phyloP scores from a whole-genome alignment of 2,329 filamentous ascomycete species.

The Pyricularia pennisetigena region DNA sequence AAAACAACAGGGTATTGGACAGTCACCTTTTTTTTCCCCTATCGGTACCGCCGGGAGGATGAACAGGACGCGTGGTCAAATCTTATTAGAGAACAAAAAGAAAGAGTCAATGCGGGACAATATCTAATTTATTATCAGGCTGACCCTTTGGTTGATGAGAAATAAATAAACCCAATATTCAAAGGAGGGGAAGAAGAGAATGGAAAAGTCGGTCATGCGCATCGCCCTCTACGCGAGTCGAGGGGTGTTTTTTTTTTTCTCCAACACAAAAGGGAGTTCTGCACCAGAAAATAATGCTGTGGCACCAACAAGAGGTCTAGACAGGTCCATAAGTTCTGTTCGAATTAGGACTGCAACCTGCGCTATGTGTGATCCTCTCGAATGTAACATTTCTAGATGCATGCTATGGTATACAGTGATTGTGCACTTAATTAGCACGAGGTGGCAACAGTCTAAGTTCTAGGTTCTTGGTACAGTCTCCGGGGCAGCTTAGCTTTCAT shows the following conservation, averaged over 20 bases:
- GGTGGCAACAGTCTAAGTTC: too few species aligned
- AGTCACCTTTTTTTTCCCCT: neutral
- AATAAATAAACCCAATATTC: too few species aligned
- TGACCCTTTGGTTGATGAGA: too few species aligned
- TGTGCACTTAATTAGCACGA: too few species aligned
- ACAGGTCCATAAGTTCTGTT: neutral
- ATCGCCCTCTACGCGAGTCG: neutral
- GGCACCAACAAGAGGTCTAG: neutral
- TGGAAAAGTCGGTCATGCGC: neutral
- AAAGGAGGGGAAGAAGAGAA: neutral
- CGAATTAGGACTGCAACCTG: neutral
- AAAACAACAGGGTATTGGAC: neutral
- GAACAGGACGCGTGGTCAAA: neutral
- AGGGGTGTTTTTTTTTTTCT: neutral
- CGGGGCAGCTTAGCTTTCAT: neutral
- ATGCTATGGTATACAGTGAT: neutral
- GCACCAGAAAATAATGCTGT: neutral
- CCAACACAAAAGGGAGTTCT: neutral
- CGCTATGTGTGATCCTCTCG: neutral
- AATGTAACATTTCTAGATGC: neutral
- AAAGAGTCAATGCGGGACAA: neutral
- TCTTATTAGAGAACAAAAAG: neutral
- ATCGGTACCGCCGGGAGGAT: neutral
- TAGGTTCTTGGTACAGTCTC: neutral
- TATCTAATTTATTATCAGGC: neutral